phyloP scores from a whole-genome alignment of 1,139 yeast species.

The Magnusiomyces magnusii region DNA sequence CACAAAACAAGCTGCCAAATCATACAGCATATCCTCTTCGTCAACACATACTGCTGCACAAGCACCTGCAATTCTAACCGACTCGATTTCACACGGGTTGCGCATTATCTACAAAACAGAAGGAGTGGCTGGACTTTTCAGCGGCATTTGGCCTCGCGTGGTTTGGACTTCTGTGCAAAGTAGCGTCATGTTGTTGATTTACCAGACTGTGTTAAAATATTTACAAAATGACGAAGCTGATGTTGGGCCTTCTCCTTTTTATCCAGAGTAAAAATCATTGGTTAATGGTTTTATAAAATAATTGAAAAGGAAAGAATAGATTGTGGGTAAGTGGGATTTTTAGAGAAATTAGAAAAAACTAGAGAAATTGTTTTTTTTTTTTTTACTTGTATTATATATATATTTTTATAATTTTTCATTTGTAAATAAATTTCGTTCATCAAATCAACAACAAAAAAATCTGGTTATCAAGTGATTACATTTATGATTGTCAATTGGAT shows the following conservation, averaged over 20 bases:
- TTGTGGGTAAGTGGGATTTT: too few species aligned
- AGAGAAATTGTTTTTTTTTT: too few species aligned
- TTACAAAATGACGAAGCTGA: conserved; percentile 18
- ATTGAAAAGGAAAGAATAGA: too few species aligned
- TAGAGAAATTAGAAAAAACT: too few species aligned
- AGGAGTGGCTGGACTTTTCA: conserved; percentile 72
- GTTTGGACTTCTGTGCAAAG: conserved; percentile 97
- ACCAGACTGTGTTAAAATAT: conserved; percentile 43
- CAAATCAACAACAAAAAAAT: too few species aligned
- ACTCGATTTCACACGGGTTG: conserved; percentile 58
- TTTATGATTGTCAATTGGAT: too few species aligned
- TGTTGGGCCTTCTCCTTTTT: neutral
- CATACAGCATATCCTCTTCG: conserved; percentile 17
- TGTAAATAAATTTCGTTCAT: too few species aligned
- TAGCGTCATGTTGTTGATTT: conserved; percentile 83
- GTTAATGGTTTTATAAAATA: too few species aligned
- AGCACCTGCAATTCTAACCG: conserved; percentile 34
- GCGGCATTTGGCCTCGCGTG: conserved; percentile 94
- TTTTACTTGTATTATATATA: too few species aligned
- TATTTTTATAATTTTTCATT: too few species aligned
- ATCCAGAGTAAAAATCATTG: neutral
- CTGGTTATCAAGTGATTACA: too few species aligned
- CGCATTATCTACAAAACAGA: conserved; percentile 61
- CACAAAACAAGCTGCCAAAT: conserved; percentile 9
- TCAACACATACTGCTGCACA: conserved; percentile 27